Evolutionary conservation across 371 early-diverging fungal genomes (phyloP).

Genomic region (Mortierella sp.): DNA sequence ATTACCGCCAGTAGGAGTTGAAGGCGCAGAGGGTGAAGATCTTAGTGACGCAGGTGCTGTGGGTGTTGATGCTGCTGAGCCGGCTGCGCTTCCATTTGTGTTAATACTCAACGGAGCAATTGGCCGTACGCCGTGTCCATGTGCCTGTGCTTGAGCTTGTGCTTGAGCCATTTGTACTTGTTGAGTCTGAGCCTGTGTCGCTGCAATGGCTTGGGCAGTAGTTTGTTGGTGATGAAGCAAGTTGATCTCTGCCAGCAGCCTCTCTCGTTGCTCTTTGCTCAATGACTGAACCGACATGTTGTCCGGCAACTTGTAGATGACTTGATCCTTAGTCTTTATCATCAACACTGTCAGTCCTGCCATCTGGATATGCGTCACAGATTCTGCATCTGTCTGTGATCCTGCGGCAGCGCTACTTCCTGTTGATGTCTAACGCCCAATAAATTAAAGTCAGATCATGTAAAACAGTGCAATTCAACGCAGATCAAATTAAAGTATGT

Average conservation of each 20-base stretch:
- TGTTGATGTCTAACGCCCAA: conserved; percentile 14
- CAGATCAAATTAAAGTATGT: no score
- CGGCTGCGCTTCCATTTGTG: not conserved
- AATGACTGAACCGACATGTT: conserved; percentile 69
- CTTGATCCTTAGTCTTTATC: conserved; percentile 70
- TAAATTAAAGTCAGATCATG: not conserved
- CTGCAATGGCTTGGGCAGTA: conserved; percentile 60
- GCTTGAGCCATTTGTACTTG: conserved; percentile 28
- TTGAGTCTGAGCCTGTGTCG: conserved; percentile 58
- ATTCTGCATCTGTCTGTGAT: conserved; percentile 46
- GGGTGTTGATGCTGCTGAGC: not conserved
- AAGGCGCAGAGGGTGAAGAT: conserved; percentile 13
- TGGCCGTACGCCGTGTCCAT: conserved; percentile 10
- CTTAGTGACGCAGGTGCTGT: conserved; percentile 15
- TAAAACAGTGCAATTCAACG: not conserved
- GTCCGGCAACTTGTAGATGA: conserved; percentile 73
- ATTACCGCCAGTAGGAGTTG: conserved; percentile 48
- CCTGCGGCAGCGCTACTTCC: not conserved
- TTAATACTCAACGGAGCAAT: conserved; percentile 13
- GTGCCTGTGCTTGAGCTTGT: conserved; percentile 16
- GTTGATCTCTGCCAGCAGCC: conserved; percentile 66
- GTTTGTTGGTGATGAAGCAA: conserved; percentile 60
- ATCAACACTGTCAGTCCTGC: conserved; percentile 72
- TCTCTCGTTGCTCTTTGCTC: conserved; percentile 62
- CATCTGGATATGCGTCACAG: conserved; percentile 67